phyloP scores from a whole-genome alignment of 306 rosid genomes.

The Prunus mume region DNA sequence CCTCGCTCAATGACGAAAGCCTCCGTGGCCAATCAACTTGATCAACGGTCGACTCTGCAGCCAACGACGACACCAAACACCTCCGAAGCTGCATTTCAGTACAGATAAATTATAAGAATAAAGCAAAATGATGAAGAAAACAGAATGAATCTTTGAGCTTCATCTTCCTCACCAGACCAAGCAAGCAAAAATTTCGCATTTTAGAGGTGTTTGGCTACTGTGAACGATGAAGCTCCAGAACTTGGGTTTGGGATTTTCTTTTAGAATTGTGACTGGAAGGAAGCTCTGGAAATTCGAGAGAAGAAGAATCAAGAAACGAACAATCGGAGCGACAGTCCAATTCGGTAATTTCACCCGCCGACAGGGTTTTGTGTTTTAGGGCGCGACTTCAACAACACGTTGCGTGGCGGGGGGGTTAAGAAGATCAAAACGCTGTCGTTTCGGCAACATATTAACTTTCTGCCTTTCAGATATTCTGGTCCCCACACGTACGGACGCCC shows the following conservation, averaged over 20 bases:
- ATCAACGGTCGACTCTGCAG: slow-evolving; percentile 32
- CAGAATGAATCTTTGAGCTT: not conserved
- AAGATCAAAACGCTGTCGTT: slow-evolving; percentile 13
- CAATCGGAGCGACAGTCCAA: not conserved
- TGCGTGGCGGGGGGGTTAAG: slow-evolving; percentile 3
- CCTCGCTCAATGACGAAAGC: slow-evolving; percentile 31
- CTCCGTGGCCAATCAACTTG: slow-evolving; percentile 23
- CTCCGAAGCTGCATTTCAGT: slow-evolving; percentile 57
- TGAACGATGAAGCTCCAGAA: not conserved
- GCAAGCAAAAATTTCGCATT: slow-evolving; percentile 59
- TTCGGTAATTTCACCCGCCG: not conserved
- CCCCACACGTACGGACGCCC: not conserved
- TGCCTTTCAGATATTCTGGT: not conserved
- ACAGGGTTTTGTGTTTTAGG: not conserved
- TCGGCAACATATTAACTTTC: not conserved
- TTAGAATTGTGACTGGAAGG: not conserved
- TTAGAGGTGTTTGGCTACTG: not conserved
- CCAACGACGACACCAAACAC: slow-evolving; percentile 42
- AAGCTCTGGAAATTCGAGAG: not conserved
- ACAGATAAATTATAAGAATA: not conserved
- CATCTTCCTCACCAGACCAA: slow-evolving; percentile 50
- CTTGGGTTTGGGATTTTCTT: not conserved
- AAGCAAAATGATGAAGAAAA: not conserved
- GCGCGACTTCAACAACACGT: not conserved
- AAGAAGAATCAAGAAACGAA: not conserved